Evolutionary conservation across 441 rosid species (phyloP).

Genomic region (Pelargonium fulgidum): DNA sequence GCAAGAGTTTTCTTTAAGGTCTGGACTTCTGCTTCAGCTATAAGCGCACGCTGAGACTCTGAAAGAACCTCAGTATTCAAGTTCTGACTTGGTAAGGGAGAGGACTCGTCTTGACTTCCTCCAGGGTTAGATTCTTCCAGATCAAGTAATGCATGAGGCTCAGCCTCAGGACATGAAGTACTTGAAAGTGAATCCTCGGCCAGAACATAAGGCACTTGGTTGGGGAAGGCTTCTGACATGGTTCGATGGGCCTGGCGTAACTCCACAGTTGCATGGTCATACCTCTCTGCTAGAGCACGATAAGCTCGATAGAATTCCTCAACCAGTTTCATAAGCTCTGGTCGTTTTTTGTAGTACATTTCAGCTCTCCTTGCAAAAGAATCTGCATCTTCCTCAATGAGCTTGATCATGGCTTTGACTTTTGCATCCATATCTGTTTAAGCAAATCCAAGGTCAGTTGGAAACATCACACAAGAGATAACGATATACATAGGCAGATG

Average conservation of each 20-base stretch:
- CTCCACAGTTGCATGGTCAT: constrained; percentile 58
- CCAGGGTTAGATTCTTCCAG: constrained; percentile 32
- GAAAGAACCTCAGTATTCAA: constrained; percentile 22
- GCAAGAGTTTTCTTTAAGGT: constrained; percentile 39
- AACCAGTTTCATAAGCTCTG: constrained; percentile 68
- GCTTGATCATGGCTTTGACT: constrained; percentile 73
- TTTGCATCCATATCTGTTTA: constrained; percentile 61
- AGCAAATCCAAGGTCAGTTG: constrained; percentile 17
- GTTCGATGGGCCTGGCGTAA: constrained; percentile 65
- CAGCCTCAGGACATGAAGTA: constrained; percentile 28
- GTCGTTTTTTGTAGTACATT: constrained; percentile 74
- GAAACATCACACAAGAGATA: constrained; percentile 10
- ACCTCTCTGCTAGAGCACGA: constrained; percentile 75
- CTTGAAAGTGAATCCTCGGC: constrained; percentile 41
- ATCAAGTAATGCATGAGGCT: constrained; percentile 34
- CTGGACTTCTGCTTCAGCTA: constrained; percentile 43
- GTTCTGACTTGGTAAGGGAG: constrained; percentile 14
- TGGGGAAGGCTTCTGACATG: constrained; percentile 61
- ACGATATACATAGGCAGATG: not conserved
- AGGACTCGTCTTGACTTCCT: constrained; percentile 11
- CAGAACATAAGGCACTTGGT: constrained; percentile 41
- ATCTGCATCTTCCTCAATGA: constrained; percentile 76
- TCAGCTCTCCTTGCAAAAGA: constrained; percentile 78
- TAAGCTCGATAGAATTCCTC: constrained; percentile 76
- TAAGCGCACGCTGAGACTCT: constrained; percentile 28